phyloP scores from a whole-genome alignment of 1,284 basidiomycete species.

The Irpex rosettiformis region DNA sequence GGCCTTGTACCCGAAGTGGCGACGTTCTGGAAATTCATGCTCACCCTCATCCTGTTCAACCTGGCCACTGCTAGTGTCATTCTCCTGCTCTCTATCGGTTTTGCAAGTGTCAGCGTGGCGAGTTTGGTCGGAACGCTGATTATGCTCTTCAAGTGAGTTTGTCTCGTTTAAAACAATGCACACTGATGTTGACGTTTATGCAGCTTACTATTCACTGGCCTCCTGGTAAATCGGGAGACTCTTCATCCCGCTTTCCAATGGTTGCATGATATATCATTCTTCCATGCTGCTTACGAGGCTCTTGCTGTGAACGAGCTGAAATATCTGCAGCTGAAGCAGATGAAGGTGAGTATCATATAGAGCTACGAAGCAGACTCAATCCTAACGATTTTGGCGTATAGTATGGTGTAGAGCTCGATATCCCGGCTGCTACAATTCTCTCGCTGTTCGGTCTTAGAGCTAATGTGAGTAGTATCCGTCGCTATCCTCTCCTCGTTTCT shows the following conservation, averaged over 20 bases:
- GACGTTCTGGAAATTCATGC: conserved; percentile 97
- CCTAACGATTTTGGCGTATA: conserved; percentile 25
- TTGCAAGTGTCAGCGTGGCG: conserved; percentile 83
- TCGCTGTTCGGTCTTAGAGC: conserved; percentile 87
- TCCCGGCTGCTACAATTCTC: conserved; percentile 90
- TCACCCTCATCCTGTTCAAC: conserved; percentile 94
- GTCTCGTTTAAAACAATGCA: neutral
- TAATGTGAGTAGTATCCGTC: conserved; percentile 45
- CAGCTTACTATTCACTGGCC: conserved; percentile 91
- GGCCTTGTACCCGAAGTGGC: conserved; percentile 89
- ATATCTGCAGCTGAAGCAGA: conserved; percentile 90
- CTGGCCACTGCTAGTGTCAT: conserved; percentile 90
- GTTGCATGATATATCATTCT: conserved; percentile 92
- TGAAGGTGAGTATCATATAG: conserved; percentile 53
- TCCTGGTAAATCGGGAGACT: conserved; percentile 91
- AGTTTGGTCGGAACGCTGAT: conserved; percentile 91
- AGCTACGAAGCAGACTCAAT: neutral
- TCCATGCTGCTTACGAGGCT: conserved; percentile 98
- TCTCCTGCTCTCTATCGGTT: conserved; percentile 85
- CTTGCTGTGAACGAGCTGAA: conserved; percentile 94
- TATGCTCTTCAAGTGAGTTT: conserved; percentile 94
- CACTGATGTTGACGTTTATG: neutral
- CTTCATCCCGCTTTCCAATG: conserved; percentile 73
- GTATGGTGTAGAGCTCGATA: conserved; percentile 92
- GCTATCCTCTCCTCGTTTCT: conserved; percentile 1